These are phyloP conservation scores for Plasmopara muralis DNA, from an alignment of 352 stramenopile species.

Conservation along the genomic window DNA sequence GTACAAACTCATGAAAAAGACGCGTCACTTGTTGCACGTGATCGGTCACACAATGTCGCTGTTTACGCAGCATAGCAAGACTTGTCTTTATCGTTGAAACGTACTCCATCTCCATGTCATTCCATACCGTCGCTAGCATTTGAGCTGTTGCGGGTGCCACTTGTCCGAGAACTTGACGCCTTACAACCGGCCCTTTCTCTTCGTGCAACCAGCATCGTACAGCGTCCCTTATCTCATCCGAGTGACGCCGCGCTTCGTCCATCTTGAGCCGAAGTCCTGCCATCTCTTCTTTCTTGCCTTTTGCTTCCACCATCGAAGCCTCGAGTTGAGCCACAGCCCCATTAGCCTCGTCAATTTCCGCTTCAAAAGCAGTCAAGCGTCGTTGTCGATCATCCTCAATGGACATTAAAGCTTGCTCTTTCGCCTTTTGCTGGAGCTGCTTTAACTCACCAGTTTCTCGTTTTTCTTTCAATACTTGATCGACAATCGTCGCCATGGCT, in stretches of 20 bases:
- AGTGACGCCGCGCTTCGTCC: conserved; percentile 27
- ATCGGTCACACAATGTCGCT: conserved; percentile 27
- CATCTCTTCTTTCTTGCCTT: conserved; percentile 75
- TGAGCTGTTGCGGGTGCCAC: conserved; percentile 27
- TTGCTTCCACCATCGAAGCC: conserved; percentile 40
- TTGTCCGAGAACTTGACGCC: conserved; percentile 24
- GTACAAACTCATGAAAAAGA: conserved; percentile 52
- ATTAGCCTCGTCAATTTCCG: conserved; percentile 31
- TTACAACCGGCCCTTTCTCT: conserved; percentile 10
- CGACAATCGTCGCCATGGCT: conserved; percentile 29
- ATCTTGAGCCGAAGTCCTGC: conserved; percentile 37
- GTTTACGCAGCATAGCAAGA: conserved; percentile 32
- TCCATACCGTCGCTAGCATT: conserved; percentile 41
- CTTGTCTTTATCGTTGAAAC: conserved; percentile 35
- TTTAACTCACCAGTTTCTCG: conserved; percentile 8
- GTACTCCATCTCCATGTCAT: conserved; percentile 54
- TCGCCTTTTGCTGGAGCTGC: conserved; percentile 25
- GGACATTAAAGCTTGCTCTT: conserved; percentile 22
- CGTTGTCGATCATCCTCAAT: conserved; percentile 35
- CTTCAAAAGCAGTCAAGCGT: conserved; percentile 29
- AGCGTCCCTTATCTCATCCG: conserved; percentile 22
- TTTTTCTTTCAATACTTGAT: conserved; percentile 21
- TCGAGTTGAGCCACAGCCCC: conserved; percentile 29
- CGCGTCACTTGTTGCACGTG: conserved; percentile 27
- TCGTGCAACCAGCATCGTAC: conserved; percentile 22